Evolutionary conservation across 306 rosid species (phyloP).

Genomic region (Spatholobus suberectus): DNA sequence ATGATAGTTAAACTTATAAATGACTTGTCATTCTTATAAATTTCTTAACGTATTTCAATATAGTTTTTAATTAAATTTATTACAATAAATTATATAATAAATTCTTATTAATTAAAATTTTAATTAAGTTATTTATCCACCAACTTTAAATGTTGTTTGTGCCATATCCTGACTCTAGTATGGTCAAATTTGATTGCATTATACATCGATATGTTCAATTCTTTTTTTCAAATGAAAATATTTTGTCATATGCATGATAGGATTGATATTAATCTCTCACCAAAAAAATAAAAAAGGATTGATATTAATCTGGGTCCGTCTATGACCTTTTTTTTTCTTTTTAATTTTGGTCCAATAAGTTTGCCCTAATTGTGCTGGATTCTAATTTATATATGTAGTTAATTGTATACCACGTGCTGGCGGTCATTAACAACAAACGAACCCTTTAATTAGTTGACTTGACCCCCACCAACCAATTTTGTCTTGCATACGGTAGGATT

Average conservation of each 20-base stretch:
- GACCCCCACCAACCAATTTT: constrained; percentile 36
- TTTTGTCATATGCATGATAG: not conserved
- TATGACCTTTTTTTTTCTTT: not conserved
- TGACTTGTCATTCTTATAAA: no score
- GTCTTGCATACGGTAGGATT: not conserved
- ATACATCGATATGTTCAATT: not conserved
- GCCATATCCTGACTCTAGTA: not conserved
- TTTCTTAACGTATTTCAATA: no score
- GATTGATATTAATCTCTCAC: not conserved
- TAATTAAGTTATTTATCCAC: not conserved
- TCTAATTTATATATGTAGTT: not conserved
- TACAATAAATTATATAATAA: not conserved
- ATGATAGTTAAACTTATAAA: no score
- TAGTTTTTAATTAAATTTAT: no score
- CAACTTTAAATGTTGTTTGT: not conserved
- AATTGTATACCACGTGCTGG: not conserved
- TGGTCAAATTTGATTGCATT: not conserved
- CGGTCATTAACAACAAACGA: not conserved
- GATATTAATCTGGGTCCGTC: not conserved
- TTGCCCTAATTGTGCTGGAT: not conserved
- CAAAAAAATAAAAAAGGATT: no score
- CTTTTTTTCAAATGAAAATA: not conserved
- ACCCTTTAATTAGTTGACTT: not conserved
- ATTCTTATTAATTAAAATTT: not conserved
- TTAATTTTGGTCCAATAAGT: not conserved